Percentiles rank a stretch among this genome's conserved stretches.
Conservation (phyloP, 176 grass and related monocot genomes). For the Melocanna baccifera region DNA sequence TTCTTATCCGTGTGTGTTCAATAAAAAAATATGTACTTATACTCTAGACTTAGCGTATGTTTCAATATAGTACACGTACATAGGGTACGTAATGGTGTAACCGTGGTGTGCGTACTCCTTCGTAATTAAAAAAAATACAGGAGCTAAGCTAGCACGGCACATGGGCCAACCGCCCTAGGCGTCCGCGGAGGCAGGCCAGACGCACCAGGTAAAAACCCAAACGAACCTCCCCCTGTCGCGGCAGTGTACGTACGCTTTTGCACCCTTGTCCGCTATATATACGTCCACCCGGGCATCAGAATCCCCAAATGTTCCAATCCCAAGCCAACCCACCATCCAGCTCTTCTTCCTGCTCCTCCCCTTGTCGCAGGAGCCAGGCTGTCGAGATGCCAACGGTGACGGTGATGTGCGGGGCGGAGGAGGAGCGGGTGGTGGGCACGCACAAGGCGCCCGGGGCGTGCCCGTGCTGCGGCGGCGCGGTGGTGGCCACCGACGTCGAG, state of each 20-base stretch:
- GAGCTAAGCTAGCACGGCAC: no score
- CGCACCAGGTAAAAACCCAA: not conserved
- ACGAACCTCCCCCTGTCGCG: not conserved
- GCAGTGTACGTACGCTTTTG: not conserved
- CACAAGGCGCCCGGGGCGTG: conserved; percentile 65
- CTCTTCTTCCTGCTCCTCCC: not conserved
- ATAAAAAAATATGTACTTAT: no score
- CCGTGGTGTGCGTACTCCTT: no score
- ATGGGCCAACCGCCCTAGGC: no score
- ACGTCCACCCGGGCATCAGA: not conserved
- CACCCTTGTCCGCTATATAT: not conserved
- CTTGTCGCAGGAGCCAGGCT: not conserved
- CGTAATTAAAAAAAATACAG: no score
- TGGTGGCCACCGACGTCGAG: conserved; percentile 74
- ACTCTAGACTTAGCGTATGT: no score
- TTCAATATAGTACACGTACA: no score
- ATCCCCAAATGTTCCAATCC: not conserved
- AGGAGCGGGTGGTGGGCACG: conserved; percentile 59
- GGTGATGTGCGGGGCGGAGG: conserved; percentile 43
- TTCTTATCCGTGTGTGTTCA: no score
- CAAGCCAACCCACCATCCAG: not conserved
- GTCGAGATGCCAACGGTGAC: conserved; percentile 1
- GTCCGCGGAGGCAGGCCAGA: no score
- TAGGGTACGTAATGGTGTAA: no score
- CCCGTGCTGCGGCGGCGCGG: conserved; percentile 66